Evolutionary conservation across 768 basidiomycete genomes (phyloP), one percentile per base, ranked within the genome.

Genomic region (Rhodotorula sphaerocarpa): DNA sequence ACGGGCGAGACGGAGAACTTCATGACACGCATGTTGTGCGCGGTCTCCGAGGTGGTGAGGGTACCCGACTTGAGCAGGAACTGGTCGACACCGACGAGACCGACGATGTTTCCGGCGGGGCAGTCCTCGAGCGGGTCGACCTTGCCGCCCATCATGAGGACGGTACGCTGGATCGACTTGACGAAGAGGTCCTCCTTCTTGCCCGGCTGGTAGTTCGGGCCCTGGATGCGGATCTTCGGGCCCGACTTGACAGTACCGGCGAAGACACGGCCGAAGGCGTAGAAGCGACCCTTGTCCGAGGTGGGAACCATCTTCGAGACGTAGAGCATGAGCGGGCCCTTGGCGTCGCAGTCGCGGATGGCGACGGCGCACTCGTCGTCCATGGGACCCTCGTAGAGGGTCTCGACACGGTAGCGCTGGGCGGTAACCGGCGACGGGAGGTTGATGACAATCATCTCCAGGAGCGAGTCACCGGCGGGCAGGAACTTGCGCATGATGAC

Each of bases 1-100:
- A 99, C 95, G 71, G 95, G 95, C 34, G 95, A 97, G 59, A 99
- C 95, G 77, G 92, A 97, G 84, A 96, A 96, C 80, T 87, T 90
- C 95, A 99, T 99, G 78, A 99, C 91, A 80, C 81, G 90, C 91
- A 99, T 95, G 82, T 99, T 99, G 82, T 99, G 95, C 55, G 95
- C 95, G 56, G 91, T 95, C 80, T 97, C 95, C 52, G 90, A 90
- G 64, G 88, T 84, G 64, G 95, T 99, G 74, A 99, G 84, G 66
- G 95, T 99, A 76, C 95, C 95, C 71, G 84, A 90, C 85, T 99
- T 99, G 77, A 99, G 86, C 80, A 99, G 79, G 89, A 97, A 99
- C 79, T 99, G 95, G 79, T 99, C 95, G 73, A 99, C 88, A 81
- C 95, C 95, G 79, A 97, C 93, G 75, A 99, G 88, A 82, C 95